Conservation (phyloP, 495 filamentous ascomycete species). For the Xylaria flabelliformis region DNA sequence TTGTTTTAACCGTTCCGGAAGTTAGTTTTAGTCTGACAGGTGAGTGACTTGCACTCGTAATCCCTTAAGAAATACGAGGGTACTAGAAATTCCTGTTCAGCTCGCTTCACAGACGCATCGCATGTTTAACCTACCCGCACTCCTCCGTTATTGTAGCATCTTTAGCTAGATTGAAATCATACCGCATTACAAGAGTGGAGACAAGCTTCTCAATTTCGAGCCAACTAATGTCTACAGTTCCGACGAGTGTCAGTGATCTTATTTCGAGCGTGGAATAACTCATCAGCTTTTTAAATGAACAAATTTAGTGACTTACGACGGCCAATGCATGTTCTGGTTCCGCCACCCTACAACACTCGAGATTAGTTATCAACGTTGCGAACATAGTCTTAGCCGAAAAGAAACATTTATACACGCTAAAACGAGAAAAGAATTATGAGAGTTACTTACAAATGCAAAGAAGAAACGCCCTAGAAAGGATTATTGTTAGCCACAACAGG, state of each 20-base stretch:
- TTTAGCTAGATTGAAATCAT: slow-evolving; percentile 10
- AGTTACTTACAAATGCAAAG: slow-evolving; percentile 20
- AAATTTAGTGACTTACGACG: slow-evolving; percentile 3
- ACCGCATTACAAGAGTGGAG: slow-evolving; percentile 12
- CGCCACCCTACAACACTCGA: slow-evolving; percentile 4
- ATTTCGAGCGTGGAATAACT: neutral
- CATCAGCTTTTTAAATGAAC: neutral
- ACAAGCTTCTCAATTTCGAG: slow-evolving; percentile 21
- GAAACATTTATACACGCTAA: neutral
- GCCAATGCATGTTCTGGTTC: slow-evolving; percentile 21
- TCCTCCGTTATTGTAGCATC: slow-evolving; percentile 13
- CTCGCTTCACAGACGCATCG: neutral
- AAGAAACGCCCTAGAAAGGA: slow-evolving; percentile 15
- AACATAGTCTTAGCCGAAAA: neutral
- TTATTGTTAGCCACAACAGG: neutral
- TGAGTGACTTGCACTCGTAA: slow-evolving; percentile 8
- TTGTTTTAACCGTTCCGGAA: neutral
- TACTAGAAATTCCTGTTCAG: neutral
- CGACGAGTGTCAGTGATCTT: neutral
- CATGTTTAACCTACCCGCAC: slow-evolving; percentile 5
- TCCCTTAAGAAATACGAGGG: slow-evolving; percentile 14
- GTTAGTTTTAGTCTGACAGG: neutral
- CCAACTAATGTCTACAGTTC: slow-evolving; percentile 14
- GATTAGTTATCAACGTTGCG: neutral
- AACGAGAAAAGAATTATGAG: neutral